These are phyloP conservation scores for Fusarium torreyae DNA, from an alignment of 2,329 filamentous ascomycete genomes.

Conservation along the genomic window DNA sequence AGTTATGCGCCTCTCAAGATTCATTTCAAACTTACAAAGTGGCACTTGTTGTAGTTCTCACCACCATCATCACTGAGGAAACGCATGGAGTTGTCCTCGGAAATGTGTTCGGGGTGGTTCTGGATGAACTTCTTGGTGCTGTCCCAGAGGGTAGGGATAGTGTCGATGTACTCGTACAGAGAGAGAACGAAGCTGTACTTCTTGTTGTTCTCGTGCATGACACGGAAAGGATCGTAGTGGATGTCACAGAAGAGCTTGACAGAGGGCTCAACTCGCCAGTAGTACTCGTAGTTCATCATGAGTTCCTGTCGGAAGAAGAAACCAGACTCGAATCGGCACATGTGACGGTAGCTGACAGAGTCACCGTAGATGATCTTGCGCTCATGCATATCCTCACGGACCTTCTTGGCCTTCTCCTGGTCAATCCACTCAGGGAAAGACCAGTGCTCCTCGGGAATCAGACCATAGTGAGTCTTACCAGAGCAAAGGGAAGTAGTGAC, in stretches of 20 bases:
- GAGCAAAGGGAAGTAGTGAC: conserved; percentile 92
- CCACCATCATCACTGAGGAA: conserved; percentile 95
- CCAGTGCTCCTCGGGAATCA: conserved; percentile 94
- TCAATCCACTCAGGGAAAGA: conserved; percentile 97
- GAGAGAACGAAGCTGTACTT: conserved; percentile 98
- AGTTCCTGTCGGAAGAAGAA: conserved; percentile 98
- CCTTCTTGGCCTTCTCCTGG: conserved; percentile 90
- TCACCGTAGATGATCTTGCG: conserved; percentile 99
- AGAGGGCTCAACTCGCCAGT: conserved; percentile 99
- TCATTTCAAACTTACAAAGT: conserved; percentile 77
- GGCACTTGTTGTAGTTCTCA: conserved; percentile 95
- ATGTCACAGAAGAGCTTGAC: conserved; percentile 97
- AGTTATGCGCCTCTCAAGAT: neutral
- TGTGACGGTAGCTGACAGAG: conserved; percentile 96
- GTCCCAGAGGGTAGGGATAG: conserved; percentile 96
- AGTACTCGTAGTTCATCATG: conserved; percentile 98
- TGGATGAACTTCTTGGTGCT: conserved; percentile 95
- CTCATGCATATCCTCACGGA: conserved; percentile 93
- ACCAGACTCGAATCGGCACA: conserved; percentile 99
- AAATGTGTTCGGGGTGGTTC: conserved; percentile 90
- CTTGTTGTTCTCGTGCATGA: conserved; percentile 96
- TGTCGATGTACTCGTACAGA: conserved; percentile 96
- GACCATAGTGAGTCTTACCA: conserved; percentile 90
- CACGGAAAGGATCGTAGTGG: conserved; percentile 95
- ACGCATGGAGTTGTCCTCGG: conserved; percentile 85